These are phyloP conservation scores for Blakeslea trispora DNA, from an alignment of 371 early-diverging fungal species.

Conservation along the genomic window DNA sequence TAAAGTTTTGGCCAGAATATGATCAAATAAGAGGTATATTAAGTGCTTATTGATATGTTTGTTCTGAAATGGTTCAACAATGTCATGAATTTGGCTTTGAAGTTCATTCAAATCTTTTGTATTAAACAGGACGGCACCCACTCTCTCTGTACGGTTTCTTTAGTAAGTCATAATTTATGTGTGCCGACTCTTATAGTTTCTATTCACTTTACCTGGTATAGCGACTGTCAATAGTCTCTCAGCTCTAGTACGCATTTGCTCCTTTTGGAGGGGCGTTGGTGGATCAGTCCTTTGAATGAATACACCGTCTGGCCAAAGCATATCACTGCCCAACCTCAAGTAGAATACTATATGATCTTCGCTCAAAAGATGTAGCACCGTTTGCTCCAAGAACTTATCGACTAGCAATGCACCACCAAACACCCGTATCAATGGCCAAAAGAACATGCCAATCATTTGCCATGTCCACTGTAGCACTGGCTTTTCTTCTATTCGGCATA, in stretches of 20 bases:
- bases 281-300: slow-evolving; percentile 42
- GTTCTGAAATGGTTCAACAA: slow-evolving; percentile 47
- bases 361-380: slow-evolving; percentile 57
- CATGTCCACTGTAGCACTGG: slow-evolving; percentile 46
- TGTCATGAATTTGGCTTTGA: slow-evolving; percentile 42
- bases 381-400: slow-evolving; percentile 60
- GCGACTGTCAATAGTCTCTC: slow-evolving; percentile 39
- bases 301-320: slow-evolving; percentile 61
- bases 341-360: slow-evolving; percentile 59
- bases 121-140: slow-evolving; percentile 34
- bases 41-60: slow-evolving; percentile 51
- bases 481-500: slow-evolving; percentile 37
- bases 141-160: slow-evolving; percentile 19
- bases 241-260: slow-evolving; percentile 41
- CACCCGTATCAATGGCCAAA: slow-evolving; percentile 49
- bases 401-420: slow-evolving; percentile 46
- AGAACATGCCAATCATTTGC: slow-evolving; percentile 50
- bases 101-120: slow-evolving; percentile 39
- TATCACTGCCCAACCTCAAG: slow-evolving; percentile 53
- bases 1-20: slow-evolving; percentile 38
- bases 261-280: slow-evolving; percentile 34
- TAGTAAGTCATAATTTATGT: neutral
- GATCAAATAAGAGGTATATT: slow-evolving; percentile 43
- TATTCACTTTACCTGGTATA: slow-evolving; percentile 43
- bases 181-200: neutral